These are phyloP conservation scores for Ogataea populi-albae DNA, from an alignment of 805 yeast species.

Conservation along the genomic window DNA sequence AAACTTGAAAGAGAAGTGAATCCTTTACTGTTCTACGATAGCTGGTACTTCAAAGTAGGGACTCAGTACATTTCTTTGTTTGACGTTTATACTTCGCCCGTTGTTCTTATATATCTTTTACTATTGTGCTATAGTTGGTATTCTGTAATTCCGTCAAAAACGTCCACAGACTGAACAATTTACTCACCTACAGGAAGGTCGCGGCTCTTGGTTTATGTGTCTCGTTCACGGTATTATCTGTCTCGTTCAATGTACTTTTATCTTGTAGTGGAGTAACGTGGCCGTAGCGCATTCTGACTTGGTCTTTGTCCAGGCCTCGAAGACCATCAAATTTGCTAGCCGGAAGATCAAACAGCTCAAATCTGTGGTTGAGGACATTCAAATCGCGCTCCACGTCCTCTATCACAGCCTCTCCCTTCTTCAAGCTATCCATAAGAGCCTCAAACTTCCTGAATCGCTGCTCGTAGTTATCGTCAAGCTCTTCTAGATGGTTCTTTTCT, in stretches of 20 bases:
- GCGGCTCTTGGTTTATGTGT: neutral
- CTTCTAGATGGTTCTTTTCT: conserved; percentile 42
- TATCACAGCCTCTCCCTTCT: conserved; percentile 20
- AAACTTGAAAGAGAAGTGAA: too few species aligned
- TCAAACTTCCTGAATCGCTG: conserved; percentile 38
- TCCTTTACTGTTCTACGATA: too few species aligned
- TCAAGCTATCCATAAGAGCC: conserved; percentile 16
- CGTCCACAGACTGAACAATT: too few species aligned
- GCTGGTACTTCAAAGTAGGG: too few species aligned
- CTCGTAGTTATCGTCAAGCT: conserved; percentile 37
- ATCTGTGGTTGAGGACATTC: conserved; percentile 40
- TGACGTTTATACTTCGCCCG: too few species aligned
- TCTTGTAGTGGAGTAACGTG: too few species aligned
- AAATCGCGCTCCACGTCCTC: conserved; percentile 43
- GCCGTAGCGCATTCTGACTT: neutral
- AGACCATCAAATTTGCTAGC: conserved; percentile 17
- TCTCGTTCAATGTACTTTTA: too few species aligned
- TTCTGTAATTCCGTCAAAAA: too few species aligned
- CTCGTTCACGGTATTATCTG: neutral
- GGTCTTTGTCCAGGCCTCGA: conserved; percentile 7
- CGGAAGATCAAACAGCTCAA: conserved; percentile 32
- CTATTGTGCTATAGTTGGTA: too few species aligned
- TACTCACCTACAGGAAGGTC: neutral
- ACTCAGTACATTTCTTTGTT: too few species aligned
- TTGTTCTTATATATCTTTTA: too few species aligned